These are phyloP conservation scores for Chrysophaeum taylorii DNA, from an alignment of 352 stramenopile species.

Conservation along the genomic window DNA sequence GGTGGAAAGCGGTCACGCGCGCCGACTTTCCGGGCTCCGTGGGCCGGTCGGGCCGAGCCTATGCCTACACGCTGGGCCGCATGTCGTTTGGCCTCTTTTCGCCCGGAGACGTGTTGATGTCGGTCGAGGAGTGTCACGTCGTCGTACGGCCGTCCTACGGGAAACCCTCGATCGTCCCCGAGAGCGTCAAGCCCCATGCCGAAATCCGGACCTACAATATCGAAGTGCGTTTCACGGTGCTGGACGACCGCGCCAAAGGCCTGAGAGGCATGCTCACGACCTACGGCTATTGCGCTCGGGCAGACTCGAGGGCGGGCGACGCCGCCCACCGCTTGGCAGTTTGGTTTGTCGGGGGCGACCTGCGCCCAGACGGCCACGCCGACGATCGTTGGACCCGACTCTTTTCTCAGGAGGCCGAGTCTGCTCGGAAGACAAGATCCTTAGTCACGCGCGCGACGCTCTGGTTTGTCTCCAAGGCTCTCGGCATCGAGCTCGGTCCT, in stretches of 20 bases:
- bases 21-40: not conserved
- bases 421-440: not conserved
- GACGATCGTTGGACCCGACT: not conserved
- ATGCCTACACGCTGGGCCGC: conserved; percentile 3
- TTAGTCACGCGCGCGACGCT: not conserved
- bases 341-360: conserved; percentile 6
- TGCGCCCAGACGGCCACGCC: not conserved
- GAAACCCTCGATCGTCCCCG: not conserved
- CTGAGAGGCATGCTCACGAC: not conserved
- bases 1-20: not conserved
- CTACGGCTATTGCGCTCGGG: not conserved
- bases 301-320: too few relatives aligned
- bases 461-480: not conserved
- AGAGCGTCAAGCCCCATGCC: not conserved
- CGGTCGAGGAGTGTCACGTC: not conserved
- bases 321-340: not conserved
- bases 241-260: not conserved
- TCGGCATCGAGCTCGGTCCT: not conserved
- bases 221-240: not conserved
- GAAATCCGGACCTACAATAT: conserved; percentile 6
- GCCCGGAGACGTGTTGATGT: not conserved
- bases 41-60: not conserved
- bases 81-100: conserved; percentile 9
- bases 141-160: not conserved
- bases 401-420: not conserved